Evolutionary conservation across 208 protist genomes (phyloP), one percentile per base, ranked within the genome.

Genomic region (Kentomonas sorsogonicus): DNA sequence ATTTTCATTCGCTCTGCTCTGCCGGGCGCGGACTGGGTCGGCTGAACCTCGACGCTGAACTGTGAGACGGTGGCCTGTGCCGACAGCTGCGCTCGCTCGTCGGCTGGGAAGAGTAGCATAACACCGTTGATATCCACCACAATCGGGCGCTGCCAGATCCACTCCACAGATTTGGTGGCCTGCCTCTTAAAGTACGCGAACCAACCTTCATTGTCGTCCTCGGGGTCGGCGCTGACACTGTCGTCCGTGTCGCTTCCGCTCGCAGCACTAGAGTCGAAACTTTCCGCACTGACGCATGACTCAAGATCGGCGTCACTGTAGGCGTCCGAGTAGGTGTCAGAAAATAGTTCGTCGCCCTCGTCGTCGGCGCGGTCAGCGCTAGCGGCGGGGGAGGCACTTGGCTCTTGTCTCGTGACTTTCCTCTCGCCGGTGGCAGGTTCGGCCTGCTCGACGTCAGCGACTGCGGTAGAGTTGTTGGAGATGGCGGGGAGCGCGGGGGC

Each of bases 221-320:
- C 33, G 9, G 33, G 41, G 22, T 50, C 40, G 15, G 47, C 11
- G 1, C 39, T 45, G 2, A 66, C 60, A 3, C 22, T 55, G 13
- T 47, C 44, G 2, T 41, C 31, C 1, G 56, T 57, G 36, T 54
- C 52, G 34, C 18, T 63, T 27, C 31, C 18, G 38, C 39, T 51
- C 6, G 54, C 22, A 0, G 72, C 70, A 1, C 74, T 70, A 46
- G 26, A 46, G 29, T 77, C 69, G 0, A 64, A 69, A 11, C 44
- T 15, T 15, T 88, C 75, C 57, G 55, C 80, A 63, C 84, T 89
- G 34, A 47, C 53, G 63, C 84, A 92, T 13, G 84, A 91, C 27
- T 73, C 66, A 22, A 84, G 74, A 33, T 88, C 84, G 27, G 86
- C 66, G 10, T 63, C 34, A 26, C 53, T 60, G 31, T 48, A 47